Conservation (phyloP, 75 land plant genomes). For the Larix kaempferi region DNA sequence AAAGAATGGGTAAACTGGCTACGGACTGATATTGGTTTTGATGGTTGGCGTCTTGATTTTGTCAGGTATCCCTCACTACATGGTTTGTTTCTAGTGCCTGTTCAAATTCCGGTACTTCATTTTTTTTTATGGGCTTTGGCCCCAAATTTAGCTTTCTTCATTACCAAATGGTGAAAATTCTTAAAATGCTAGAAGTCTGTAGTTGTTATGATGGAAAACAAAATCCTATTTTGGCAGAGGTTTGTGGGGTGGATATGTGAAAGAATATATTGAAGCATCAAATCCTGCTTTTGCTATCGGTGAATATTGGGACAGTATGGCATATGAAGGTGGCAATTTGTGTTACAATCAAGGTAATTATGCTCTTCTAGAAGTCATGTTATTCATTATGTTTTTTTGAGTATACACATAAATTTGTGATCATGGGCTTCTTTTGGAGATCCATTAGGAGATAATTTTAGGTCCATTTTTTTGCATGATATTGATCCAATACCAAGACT, state of each 20-base stretch:
- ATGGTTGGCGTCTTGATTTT: no score
- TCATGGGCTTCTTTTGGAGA: neutral
- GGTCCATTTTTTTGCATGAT: no score
- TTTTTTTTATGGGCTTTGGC: neutral
- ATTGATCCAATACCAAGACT: no score
- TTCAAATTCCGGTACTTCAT: neutral
- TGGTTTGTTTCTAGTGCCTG: neutral
- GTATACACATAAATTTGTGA: neutral
- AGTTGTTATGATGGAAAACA: neutral
- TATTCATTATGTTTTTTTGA: neutral
- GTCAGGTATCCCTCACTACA: neutral
- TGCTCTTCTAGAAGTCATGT: no score
- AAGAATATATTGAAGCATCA: conserved; percentile 78
- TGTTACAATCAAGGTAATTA: no score
- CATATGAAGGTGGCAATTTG: conserved; percentile 69
- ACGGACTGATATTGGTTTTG: no score
- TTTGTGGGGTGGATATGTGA: conserved; percentile 76
- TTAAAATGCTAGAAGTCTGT: neutral
- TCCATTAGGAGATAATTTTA: neutral
- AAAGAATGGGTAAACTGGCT: no score
- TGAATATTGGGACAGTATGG: conserved; percentile 83
- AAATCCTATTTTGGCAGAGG: conserved; percentile 44
- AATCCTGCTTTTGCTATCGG: conserved; percentile 81
- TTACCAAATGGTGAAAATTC: no score
- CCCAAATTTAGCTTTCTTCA: neutral